Percentiles rank a stretch among this genome's conserved stretches.
These are phyloP conservation scores for Ophiosphaerella korrae DNA, from an alignment of 2,329 filamentous ascomycete genomes.

Conservation along the genomic window DNA sequence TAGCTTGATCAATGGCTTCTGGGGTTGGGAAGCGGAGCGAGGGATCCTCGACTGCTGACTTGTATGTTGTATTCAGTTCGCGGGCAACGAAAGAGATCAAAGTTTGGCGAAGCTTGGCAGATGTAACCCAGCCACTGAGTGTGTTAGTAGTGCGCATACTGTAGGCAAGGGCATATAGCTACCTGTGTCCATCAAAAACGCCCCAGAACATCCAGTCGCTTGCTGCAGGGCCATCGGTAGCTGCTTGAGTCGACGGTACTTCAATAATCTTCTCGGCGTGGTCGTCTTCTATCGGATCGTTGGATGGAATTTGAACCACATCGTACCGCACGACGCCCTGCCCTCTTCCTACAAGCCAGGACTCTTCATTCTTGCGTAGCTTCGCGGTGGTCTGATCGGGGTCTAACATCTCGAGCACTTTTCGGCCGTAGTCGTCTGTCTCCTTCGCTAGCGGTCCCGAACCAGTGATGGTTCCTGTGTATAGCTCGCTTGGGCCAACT, in stretches of 20 bases:
- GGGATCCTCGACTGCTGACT: slow-evolving; percentile 66
- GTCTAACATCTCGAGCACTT: slow-evolving; percentile 93
- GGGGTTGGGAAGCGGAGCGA: slow-evolving; percentile 69
- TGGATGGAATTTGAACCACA: slow-evolving; percentile 72
- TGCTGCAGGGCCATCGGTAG: slow-evolving; percentile 60
- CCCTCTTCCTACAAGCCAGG: slow-evolving; percentile 86
- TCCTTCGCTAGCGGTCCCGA: slow-evolving; percentile 88
- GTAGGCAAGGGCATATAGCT: slow-evolving; percentile 36
- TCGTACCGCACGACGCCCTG: slow-evolving; percentile 94
- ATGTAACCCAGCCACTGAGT: slow-evolving; percentile 91
- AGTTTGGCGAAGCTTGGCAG: slow-evolving; percentile 89
- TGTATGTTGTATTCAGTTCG: slow-evolving; percentile 92
- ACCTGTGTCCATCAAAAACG: slow-evolving; percentile 97
- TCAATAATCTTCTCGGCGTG: slow-evolving; percentile 98
- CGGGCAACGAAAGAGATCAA: slow-evolving; percentile 91
- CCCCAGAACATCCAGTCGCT: slow-evolving; percentile 99
- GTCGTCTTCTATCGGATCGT: slow-evolving; percentile 97
- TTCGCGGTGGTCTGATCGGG: slow-evolving; percentile 92
- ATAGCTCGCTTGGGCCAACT: slow-evolving; percentile 87
- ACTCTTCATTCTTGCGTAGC: slow-evolving; percentile 86
- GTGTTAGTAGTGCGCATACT: slow-evolving; percentile 7
- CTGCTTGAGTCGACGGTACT: slow-evolving; percentile 67
- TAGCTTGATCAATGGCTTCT: slow-evolving; percentile 84
- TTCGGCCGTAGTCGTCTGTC: slow-evolving; percentile 80
- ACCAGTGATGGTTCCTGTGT: slow-evolving; percentile 82